Evolutionary conservation across 176 grass and related monocot species (phyloP).

Genomic region (Alopecurus myosuroides): DNA sequence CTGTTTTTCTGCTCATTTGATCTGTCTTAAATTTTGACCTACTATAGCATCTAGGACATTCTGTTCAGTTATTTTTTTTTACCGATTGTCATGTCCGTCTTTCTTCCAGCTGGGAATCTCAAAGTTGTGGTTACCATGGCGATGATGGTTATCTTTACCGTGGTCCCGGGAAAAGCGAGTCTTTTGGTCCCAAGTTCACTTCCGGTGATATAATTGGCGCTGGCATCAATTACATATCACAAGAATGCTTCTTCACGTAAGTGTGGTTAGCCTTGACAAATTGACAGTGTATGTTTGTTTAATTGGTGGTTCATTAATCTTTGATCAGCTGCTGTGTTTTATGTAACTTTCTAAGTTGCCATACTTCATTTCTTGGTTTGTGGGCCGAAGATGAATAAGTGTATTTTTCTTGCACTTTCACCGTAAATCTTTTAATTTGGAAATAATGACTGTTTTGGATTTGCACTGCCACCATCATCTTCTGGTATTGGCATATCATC

Average conservation of each 20-base stretch:
- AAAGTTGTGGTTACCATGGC: slow-evolving; percentile 92
- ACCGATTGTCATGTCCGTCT: not conserved
- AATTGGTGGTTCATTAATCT: slow-evolving; percentile 1
- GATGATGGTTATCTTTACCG: slow-evolving; percentile 80
- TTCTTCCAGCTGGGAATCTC: slow-evolving; percentile 74
- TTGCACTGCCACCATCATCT: not conserved
- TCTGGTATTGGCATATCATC: not conserved
- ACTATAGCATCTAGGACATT: not conserved
- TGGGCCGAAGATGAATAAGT: not conserved
- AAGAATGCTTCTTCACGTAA: slow-evolving; percentile 97
- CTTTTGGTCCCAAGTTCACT: slow-evolving; percentile 92
- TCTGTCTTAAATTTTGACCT: slow-evolving; percentile 9
- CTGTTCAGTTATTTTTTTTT: not conserved
- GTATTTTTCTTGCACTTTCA: not conserved
- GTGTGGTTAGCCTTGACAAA: slow-evolving; percentile 23
- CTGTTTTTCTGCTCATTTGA: slow-evolving; percentile 5
- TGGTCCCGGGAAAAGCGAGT: slow-evolving; percentile 51
- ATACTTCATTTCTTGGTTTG: not conserved
- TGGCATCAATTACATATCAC: slow-evolving; percentile 80
- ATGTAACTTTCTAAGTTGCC: not conserved
- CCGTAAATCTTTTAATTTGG: not conserved
- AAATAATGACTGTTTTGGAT: slow-evolving; percentile 7
- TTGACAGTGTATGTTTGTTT: not conserved
- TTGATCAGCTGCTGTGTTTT: not conserved
- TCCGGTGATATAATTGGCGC: slow-evolving; percentile 78